Evolutionary conservation across 2,329 filamentous ascomycete species (phyloP), one percentile per base, ranked within the genome.

Genomic region (Cercospora beticola): DNA sequence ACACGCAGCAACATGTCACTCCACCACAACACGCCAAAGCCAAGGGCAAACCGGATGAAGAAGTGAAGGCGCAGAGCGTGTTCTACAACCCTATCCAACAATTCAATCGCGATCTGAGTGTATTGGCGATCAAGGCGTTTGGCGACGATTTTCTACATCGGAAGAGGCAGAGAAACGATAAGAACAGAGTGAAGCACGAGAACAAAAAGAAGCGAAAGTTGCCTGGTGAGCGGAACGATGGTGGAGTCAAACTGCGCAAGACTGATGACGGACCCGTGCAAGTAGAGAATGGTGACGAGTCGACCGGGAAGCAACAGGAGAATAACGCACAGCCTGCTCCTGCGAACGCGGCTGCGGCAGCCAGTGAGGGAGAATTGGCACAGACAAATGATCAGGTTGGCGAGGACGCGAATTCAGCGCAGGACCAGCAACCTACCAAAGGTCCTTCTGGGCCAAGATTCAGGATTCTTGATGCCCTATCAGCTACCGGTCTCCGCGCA

Each of bases 21-120:
- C 79, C 82, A 0, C 81, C 83, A 69, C 78, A 81, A 26, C 82
- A 82, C n/a, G 65, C 70, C 21, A 76, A 77, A 66, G 65, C 66
- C 57, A 83, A 83, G 69, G 77, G 73, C 46, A 78, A 81, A 68
- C 73, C 79, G 30, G 79, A 79, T 66, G 77, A 84, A 66, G 66
- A 64, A 26, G 46, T 66, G 86, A 88, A 75, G 83, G 86, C 68
- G 86, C 91, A 94, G 75, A 84, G 85, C 36, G 96, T 99, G 66
- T 99, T 99, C 78, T 99, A 99, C 86, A 99, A 99, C 75, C 94
- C 95, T 0, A 97, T 99, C 65, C 95, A 99, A 79, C 95, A 99
- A 78, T 99, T 98, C 85, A 99, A 99, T 81, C 91, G 96, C 58
- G 95, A 99, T 78, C 82, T 99, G 72, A 97, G 93, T 69, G 92